Base-by-base conservation (phyloP, 129 eudicot species). In the Tanacetum coccineum region DNA sequence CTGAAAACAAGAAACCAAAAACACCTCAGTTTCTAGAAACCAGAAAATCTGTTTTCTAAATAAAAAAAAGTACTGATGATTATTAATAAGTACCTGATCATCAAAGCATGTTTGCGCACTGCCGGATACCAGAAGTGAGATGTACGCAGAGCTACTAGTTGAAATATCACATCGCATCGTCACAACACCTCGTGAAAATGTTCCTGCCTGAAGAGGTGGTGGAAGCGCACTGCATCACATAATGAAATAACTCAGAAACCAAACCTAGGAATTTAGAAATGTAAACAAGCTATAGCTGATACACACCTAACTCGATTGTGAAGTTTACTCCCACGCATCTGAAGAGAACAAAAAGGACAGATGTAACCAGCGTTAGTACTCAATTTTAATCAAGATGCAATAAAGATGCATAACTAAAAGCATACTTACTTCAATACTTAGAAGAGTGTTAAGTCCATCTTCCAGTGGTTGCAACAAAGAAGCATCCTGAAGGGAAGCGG, bases 141-240 rank as follows among this genome's bases (percentile, higher is more conserved):
- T 89, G 74, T 93, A 95, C 17, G 95, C 83, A 57, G 88, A 84
- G 62, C 88, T 93, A 77, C 87, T 76, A 12, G 99, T 89, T 25
- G 96, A 86, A 17, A 93, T 65, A 81, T 93, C 99, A 66, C 99
- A 93, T 20, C 95, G 76, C 99, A 93, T 93, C 9, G 99, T 93
- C 64, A 93, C 95, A 71, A 93, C 96, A 60, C 96, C 96, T 67
- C 99, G 92, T 36, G 96, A 89, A 81, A 93, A 86, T 53, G 92
- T 78, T 70, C 87, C 96, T 36, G 99, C 99, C 83, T 93, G 99
- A 65, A 89, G 96, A 19, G 99, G 96, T 62, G 99, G 99, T 42
- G 96, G 99, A 77, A 83, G 90, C 15, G 96, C 96, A 81, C 99
- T 93, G 87, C 62, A 84, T 18, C 71, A 71, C 59, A 73, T 32